Base-by-base conservation (phyloP, 2,329 filamentous ascomycete genomes). In the Dothidotthia symphoricarpi region DNA sequence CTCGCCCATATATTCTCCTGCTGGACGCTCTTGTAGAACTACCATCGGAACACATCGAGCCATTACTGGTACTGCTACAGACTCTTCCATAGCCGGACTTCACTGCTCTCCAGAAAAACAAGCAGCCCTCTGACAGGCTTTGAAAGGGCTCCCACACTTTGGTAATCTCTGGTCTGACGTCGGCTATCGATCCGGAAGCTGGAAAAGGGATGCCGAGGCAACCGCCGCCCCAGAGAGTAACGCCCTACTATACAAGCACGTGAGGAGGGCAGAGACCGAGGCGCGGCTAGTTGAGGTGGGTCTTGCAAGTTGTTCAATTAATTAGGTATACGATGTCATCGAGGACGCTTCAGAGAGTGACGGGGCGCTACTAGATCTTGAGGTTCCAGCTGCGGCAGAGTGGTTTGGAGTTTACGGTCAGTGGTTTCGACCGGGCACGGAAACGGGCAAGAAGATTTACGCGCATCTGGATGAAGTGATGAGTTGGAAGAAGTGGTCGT, bases 21-120 rank as follows among this genome's bases (percentile, higher is more conserved):
- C 19, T 33, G 4, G 43, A 43, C n/a, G 43, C 43, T 28, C 34
- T 47, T 12, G 9, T 41, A 6, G 40, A 47, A n/a, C 30, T 41
- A 11, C 28, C 36, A 4, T 11, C 10, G 16, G 4, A 28, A 4
- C 7, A 34, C 4, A 24, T 25, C 2, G 22, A 37, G 4, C 19
- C n/a, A 8, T 33, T 47, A 6, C 7, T 43, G 14, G 26, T 17
- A 11, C 34, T 47, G 1, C 14, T 47, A 14, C 27, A 29, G 6
- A 40, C 34, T 12, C 31, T 43, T 1, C 28, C 34, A 12, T 22
- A 33, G 4, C 43, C 40, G 9, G 32, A 27, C 5, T 37, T 37
- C 11, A 28, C 15, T 3, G 16, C 29, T 16, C 5, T 6, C n/a
- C n/a, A n/a, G 7, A 35, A 39, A 6, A 31, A 29, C 11, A n/a